phyloP scores from a whole-genome alignment of 2,329 filamentous ascomycete species.

The Colletotrichum falcatum region DNA sequence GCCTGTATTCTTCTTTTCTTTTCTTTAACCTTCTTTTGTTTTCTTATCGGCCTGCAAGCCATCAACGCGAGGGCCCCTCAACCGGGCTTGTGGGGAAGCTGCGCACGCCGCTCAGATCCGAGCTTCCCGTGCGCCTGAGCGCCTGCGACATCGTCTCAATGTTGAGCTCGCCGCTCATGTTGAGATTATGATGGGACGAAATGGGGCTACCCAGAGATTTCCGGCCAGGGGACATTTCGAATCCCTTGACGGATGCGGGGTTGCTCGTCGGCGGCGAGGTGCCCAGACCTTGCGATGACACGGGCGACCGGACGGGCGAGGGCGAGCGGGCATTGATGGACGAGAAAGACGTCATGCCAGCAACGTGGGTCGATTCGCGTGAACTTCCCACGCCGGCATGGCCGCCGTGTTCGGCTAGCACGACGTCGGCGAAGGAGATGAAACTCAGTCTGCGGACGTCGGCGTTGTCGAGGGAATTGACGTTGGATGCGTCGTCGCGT shows the following conservation, averaged over 20 bases:
- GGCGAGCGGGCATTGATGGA: conserved; percentile 73
- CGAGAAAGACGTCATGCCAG: conserved; percentile 73
- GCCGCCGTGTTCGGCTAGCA: conserved; percentile 83
- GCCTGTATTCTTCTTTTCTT: conserved; percentile 15
- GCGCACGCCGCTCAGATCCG: conserved; percentile 73
- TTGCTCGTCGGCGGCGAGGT: conserved; percentile 83
- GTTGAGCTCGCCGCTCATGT: conserved; percentile 75
- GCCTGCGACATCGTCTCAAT: conserved; percentile 96
- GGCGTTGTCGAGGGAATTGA: conserved; percentile 79
- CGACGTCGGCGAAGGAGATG: conserved; percentile 96
- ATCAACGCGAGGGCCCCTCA: conserved; percentile 49
- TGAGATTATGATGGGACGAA: conserved; percentile 64
- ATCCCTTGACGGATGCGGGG: conserved; percentile 77
- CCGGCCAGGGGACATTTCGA: conserved; percentile 76
- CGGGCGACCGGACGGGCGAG: conserved; percentile 83
- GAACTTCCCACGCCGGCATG: conserved; percentile 61
- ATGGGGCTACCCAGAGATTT: conserved; percentile 74
- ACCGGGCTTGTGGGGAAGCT: conserved; percentile 71
- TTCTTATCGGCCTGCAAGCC: background rate
- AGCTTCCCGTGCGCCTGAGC: conserved; percentile 84
- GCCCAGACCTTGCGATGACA: conserved; percentile 75
- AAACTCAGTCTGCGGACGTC: conserved; percentile 90
- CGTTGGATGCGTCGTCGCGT: conserved; percentile 76
- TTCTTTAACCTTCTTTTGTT: conserved; percentile 9
- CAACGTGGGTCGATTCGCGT: conserved; percentile 77